Evolutionary conservation across 208 protist species (phyloP).

Genomic region (Acanthamoeba triangularis): DNA sequence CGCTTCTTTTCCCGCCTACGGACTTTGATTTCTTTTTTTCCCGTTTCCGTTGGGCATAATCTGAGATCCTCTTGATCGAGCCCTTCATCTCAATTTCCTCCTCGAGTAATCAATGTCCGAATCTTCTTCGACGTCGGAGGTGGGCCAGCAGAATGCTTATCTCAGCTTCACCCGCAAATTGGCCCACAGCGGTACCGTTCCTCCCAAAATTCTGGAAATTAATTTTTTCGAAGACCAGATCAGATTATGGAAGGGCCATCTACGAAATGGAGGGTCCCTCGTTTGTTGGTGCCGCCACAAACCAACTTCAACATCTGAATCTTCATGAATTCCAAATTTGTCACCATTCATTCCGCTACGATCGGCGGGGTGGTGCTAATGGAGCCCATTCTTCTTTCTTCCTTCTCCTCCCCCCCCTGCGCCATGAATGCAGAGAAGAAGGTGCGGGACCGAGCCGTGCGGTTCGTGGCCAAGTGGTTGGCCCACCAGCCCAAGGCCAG

Average conservation of each 20-base stretch:
- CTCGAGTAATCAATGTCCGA: not conserved
- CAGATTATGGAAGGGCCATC: not conserved
- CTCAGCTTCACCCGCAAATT: constrained; percentile 20
- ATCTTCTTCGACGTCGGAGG: not conserved
- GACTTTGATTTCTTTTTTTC: not conserved
- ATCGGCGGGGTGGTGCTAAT: too few relatives aligned
- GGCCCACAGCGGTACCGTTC: not conserved
- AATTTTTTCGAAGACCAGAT: not conserved
- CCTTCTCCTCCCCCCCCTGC: not conserved
- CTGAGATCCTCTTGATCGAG: not conserved
- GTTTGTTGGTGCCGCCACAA: too few relatives aligned
- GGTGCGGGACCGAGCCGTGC: not conserved
- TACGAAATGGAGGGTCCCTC: too few relatives aligned
- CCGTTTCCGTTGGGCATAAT: not conserved
- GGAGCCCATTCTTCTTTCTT: not conserved
- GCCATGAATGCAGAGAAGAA: not conserved
- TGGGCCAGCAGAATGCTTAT: not conserved
- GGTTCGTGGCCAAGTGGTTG: constrained; percentile 33
- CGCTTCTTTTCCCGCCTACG: not conserved
- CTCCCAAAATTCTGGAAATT: too few relatives aligned
- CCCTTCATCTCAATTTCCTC: not conserved
- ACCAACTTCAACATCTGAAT: too few relatives aligned
- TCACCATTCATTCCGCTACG: too few relatives aligned
- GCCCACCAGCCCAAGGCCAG: constrained; percentile 21
- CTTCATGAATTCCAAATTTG: too few relatives aligned